Conservation (phyloP, 768 basidiomycete species). For the Lactarius hatsudake region DNA sequence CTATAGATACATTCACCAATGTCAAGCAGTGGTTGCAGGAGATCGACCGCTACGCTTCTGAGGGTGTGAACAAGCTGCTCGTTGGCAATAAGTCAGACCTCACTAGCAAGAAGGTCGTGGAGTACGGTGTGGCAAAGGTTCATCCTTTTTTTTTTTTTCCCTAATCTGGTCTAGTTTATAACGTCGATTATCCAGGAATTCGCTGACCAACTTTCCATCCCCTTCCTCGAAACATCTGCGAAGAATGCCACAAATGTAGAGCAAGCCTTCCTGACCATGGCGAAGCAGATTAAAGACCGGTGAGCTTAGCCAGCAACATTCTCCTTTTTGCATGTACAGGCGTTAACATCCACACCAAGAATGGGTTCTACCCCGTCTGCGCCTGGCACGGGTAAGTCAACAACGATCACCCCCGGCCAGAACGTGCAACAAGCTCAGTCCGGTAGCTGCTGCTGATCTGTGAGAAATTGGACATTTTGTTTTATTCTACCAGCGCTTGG, state of each 20-base stretch:
- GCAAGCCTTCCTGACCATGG: constrained; percentile 98
- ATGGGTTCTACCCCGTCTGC: constrained; percentile 83
- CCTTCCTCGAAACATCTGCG: constrained; percentile 98
- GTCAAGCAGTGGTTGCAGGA: constrained; percentile 95
- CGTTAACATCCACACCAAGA: constrained; percentile 38
- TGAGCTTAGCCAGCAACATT: constrained; percentile 33
- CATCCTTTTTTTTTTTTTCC: constrained; percentile 13
- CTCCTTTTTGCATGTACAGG: not conserved
- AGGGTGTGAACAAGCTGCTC: constrained; percentile 97
- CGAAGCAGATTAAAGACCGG: constrained; percentile 94
- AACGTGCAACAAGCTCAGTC: constrained; percentile 73
- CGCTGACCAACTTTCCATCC: constrained; percentile 88
- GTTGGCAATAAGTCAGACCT: constrained; percentile 99
- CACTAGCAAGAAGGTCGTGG: constrained; percentile 94
- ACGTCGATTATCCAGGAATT: constrained; percentile 60
- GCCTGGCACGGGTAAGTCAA: constrained; percentile 72
- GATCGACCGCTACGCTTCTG: constrained; percentile 94
- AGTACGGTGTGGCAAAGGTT: constrained; percentile 85
- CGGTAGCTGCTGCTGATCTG: constrained; percentile 73
- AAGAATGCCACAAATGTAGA: constrained; percentile 99
- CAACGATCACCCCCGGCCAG: constrained; percentile 82
- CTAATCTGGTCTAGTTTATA: constrained; percentile 6
- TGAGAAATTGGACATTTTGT: constrained; percentile 25
- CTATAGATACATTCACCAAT: constrained; percentile 84
- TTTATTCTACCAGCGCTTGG: constrained; percentile 26